These are phyloP conservation scores for Annulohypoxylon truncatum DNA, from an alignment of 2,329 filamentous ascomycete genomes.

Conservation along the genomic window DNA sequence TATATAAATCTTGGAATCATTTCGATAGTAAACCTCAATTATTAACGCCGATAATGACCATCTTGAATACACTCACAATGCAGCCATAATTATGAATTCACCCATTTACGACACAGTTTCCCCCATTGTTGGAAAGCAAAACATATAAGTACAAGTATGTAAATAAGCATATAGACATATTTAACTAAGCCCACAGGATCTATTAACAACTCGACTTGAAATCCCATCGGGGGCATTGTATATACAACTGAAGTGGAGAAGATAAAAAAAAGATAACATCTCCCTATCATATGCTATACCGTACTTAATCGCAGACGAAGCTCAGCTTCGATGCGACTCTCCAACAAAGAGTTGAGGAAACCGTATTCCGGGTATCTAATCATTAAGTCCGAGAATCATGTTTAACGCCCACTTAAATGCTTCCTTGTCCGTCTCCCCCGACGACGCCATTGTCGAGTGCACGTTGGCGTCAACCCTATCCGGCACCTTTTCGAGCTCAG, in stretches of 20 bases:
- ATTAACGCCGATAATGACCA: too few relatives aligned
- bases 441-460: background rate
- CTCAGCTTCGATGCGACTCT: conserved; percentile 17
- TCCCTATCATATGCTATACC: conserved; percentile 3
- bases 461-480: background rate
- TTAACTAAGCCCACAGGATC: background rate
- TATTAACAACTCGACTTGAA: background rate
- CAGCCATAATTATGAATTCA: too few relatives aligned
- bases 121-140: too few relatives aligned
- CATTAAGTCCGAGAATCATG: conserved; percentile 11
- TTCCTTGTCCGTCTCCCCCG: background rate
- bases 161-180: background rate
- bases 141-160: background rate
- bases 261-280: background rate
- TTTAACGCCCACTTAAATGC: conserved; percentile 1
- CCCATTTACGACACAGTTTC: background rate
- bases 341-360: conserved; percentile 12
- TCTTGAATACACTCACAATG: too few relatives aligned
- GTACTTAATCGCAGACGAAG: conserved; percentile 10
- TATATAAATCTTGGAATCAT: too few relatives aligned
- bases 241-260: conserved; percentile 14
- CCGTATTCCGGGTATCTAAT: conserved; percentile 18
- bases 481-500: background rate
- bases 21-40: too few relatives aligned
- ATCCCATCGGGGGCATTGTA: background rate